Percentiles rank a stretch among this genome's conserved stretches.
phyloP scores from a whole-genome alignment of 2,329 filamentous ascomycete species.

The Fusarium sp. region DNA sequence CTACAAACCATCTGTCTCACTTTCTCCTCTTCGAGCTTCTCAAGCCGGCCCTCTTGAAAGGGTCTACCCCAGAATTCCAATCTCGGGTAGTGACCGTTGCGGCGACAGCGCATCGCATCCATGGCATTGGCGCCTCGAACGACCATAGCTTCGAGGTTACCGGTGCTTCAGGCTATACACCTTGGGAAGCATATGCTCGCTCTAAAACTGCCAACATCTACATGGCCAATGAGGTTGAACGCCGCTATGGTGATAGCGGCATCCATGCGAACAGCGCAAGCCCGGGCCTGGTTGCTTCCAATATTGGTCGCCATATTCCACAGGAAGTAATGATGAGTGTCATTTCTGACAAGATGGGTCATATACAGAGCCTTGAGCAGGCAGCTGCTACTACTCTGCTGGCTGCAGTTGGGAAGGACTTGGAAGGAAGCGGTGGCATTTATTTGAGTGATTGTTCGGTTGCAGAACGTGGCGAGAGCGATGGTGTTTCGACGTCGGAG shows the following conservation, averaged over 20 bases:
- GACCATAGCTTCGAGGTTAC: conserved; percentile 8
- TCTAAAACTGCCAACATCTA: conserved; percentile 17
- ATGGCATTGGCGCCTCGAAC: conserved; percentile 1
- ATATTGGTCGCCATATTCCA: conserved; percentile 11
- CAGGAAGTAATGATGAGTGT: conserved; percentile 6
- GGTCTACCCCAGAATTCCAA: background rate
- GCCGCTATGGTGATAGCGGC: background rate
- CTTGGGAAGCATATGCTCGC: conserved; percentile 5
- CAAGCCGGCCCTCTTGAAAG: background rate
- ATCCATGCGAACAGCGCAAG: conserved; percentile 13
- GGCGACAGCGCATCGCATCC: conserved; percentile 15
- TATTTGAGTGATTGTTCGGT: conserved; percentile 6
- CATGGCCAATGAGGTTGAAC: conserved; percentile 17
- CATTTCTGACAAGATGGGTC: background rate
- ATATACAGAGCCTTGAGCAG: conserved; percentile 3
- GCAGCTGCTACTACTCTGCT: conserved; percentile 5
- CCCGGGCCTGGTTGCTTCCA: conserved; percentile 5
- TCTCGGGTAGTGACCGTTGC: conserved; percentile 7
- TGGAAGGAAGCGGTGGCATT: conserved; percentile 1
- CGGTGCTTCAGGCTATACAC: background rate
- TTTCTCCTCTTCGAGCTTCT: conserved; percentile 31
- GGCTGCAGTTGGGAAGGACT: conserved; percentile 1
- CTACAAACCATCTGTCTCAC: conserved; percentile 35
- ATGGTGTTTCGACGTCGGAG: conserved; percentile 1
- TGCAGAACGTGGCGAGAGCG: conserved; percentile 1